phyloP scores from a whole-genome alignment of 257 asterid genomes.

The Primulina eburnea region DNA sequence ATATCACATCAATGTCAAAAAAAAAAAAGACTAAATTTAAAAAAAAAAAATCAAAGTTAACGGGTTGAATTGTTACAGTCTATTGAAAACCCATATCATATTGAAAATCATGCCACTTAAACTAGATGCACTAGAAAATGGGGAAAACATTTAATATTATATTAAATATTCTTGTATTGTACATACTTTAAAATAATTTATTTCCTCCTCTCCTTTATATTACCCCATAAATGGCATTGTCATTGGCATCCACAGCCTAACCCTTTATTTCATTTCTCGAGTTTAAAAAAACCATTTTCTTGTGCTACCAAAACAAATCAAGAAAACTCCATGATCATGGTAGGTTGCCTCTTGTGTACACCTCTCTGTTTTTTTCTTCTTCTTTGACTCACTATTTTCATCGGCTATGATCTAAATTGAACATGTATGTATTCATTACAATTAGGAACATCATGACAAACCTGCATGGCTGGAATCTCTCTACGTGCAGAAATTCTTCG shows the following conservation, averaged over 20 bases:
- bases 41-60: too few relatives aligned
- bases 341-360: slow-evolving; percentile 22
- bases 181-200: neutral
- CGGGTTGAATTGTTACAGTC: too few relatives aligned
- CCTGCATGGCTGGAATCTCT: slow-evolving; percentile 92
- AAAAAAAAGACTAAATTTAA: too few relatives aligned
- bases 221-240: slow-evolving; percentile 57
- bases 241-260: slow-evolving; percentile 36
- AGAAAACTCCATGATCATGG: slow-evolving; percentile 41
- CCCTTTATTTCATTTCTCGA: slow-evolving; percentile 41
- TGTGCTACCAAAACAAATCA: neutral
- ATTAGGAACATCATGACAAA: slow-evolving; percentile 51
- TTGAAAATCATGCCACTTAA: slow-evolving; percentile 28
- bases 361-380: neutral
- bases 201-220: slow-evolving; percentile 34
- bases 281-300: slow-evolving; percentile 10
- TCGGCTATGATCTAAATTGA: slow-evolving; percentile 19
- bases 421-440: neutral
- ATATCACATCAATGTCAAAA: too few relatives aligned
- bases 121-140: slow-evolving; percentile 28
- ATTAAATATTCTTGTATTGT: neutral
- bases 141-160: neutral
- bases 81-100: neutral
- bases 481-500: slow-evolving; percentile 62
- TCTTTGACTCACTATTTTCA: slow-evolving; percentile 8